These are phyloP conservation scores for Sugiyamaella paludigena DNA, from an alignment of 1,139 yeast species.

Conservation along the genomic window DNA sequence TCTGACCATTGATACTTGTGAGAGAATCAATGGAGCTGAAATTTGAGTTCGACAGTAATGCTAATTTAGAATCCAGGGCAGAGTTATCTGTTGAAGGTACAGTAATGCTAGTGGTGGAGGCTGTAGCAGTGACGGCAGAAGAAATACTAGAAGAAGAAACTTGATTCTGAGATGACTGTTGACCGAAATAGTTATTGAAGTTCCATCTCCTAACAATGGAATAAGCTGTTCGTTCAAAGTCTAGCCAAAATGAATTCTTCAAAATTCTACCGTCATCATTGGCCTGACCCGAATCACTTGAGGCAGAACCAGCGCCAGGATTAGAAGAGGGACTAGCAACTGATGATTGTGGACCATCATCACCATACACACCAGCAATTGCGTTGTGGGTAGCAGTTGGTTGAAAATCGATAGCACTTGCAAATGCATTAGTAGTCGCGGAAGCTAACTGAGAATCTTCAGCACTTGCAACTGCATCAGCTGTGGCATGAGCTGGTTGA, in stretches of 20 bases:
- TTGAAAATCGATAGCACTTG: too few relatives aligned
- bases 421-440: too few relatives aligned
- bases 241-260: too few relatives aligned
- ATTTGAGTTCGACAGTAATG: neutral
- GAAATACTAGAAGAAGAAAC: too few relatives aligned
- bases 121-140: neutral
- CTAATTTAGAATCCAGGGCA: conserved; percentile 3
- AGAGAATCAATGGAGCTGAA: neutral
- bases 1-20: neutral
- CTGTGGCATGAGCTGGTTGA: neutral
- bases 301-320: neutral
- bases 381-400: too few relatives aligned
- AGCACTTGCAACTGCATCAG: conserved; percentile 4
- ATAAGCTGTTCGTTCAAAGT: too few relatives aligned
- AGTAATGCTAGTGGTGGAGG: neutral
- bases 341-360: neutral
- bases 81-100: conserved; percentile 3
- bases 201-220: too few relatives aligned
- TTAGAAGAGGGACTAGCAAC: neutral
- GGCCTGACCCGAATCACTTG: neutral
- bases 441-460: too few relatives aligned
- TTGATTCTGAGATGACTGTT: too few relatives aligned
- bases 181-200: too few relatives aligned
- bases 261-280: neutral
- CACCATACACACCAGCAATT: neutral